These are phyloP conservation scores for Phytomonas serpens DNA, from an alignment of 208 protist species.

Conservation along the genomic window DNA sequence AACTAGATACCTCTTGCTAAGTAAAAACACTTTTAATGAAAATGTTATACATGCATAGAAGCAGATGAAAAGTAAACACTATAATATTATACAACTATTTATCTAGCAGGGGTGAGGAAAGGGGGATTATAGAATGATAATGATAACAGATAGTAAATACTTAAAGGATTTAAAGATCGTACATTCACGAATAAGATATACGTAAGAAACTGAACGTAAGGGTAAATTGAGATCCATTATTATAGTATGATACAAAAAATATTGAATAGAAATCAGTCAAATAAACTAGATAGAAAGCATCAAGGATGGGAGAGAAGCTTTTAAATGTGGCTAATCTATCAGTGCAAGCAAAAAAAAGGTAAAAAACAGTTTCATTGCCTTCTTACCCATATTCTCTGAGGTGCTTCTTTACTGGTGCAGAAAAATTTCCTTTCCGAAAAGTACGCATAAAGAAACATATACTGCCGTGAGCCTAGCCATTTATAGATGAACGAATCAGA, in stretches of 20 bases:
- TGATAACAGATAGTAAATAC: neutral
- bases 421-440: neutral
- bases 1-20: neutral
- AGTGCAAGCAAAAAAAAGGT: neutral
- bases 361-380: neutral
- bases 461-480: neutral
- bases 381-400: neutral
- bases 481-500: constrained; percentile 7
- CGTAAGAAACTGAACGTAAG: neutral
- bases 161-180: neutral
- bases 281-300: neutral
- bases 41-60: neutral
- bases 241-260: neutral
- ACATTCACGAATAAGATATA: neutral
- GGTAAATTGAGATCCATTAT: neutral
- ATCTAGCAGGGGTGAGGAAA: neutral
- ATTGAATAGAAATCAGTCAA: neutral
- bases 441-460: neutral
- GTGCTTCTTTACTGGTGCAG: neutral
- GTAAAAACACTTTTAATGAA: neutral
- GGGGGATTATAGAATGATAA: neutral
- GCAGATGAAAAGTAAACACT: neutral
- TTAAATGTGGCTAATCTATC: neutral
- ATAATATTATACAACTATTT: neutral
- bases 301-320: neutral